These are phyloP conservation scores for Trichoderma brevicompactum DNA, from an alignment of 2,329 filamentous ascomycete genomes.

Conservation along the genomic window DNA sequence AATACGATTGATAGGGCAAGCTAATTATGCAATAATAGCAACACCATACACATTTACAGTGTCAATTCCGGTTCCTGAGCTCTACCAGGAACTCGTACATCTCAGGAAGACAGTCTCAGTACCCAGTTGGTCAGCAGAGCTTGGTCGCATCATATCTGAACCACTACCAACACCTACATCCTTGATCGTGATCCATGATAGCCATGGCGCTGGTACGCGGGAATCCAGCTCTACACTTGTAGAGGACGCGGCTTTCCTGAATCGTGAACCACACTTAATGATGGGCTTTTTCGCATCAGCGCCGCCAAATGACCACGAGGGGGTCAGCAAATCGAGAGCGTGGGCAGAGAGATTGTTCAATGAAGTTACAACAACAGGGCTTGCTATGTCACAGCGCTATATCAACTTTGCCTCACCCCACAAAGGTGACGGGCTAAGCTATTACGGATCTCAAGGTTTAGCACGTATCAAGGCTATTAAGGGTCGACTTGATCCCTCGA, in stretches of 20 bases:
- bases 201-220: constrained; percentile 6
- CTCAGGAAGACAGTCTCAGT: constrained; percentile 1
- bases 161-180: neutral
- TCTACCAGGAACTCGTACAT: neutral
- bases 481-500: neutral
- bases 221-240: neutral
- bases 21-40: neutral
- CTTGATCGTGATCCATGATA: constrained; percentile 7
- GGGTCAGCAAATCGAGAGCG: neutral
- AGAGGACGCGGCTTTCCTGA: neutral
- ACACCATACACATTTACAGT: neutral
- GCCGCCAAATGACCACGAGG: constrained; percentile 10
- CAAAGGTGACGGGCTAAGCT: neutral
- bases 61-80: neutral
- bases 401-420: neutral
- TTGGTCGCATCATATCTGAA: constrained; percentile 10
- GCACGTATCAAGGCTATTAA: constrained; percentile 7
- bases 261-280: constrained; percentile 23
- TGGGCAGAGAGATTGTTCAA: neutral
- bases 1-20: too few species aligned
- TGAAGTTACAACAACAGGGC: neutral
- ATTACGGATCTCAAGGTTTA: constrained; percentile 1
- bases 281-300: constrained; percentile 6
- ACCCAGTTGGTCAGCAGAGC: constrained; percentile 8
- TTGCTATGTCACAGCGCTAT: constrained; percentile 4